Evolutionary conservation across 208 protist species (phyloP).

Genomic region (Trypanosoma mega): DNA sequence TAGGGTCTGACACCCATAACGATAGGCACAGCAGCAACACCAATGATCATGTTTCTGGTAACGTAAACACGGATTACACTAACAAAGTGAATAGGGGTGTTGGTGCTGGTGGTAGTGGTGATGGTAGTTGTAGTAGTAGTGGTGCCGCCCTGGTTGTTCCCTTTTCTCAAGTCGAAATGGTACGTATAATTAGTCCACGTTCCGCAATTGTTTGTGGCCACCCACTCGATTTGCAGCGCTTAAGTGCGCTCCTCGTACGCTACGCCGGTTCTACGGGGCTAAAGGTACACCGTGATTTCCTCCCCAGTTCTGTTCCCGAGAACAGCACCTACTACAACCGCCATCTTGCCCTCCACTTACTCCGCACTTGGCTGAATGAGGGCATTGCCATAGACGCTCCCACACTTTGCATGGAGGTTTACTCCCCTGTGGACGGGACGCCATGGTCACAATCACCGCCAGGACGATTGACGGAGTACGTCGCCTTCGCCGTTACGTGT

Average conservation of each 20-base stretch:
- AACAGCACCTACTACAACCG: constrained; percentile 72
- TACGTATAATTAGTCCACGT: constrained; percentile 65
- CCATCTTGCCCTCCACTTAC: constrained; percentile 45
- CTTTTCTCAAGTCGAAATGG: constrained; percentile 58
- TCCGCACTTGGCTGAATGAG: constrained; percentile 49
- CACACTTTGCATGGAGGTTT: constrained; percentile 48
- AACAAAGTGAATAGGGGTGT: no score
- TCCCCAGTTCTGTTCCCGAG: constrained; percentile 51
- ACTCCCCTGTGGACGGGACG: constrained; percentile 71
- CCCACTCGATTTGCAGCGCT: constrained; percentile 63
- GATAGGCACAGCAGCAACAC: no score
- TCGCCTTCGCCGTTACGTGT: constrained; percentile 61
- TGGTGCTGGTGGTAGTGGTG: no score
- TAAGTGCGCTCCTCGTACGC: constrained; percentile 55
- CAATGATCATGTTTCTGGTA: no score
- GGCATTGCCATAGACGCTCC: constrained; percentile 42
- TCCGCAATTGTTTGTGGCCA: constrained; percentile 73
- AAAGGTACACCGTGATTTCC: constrained; percentile 74
- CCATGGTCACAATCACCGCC: constrained; percentile 24
- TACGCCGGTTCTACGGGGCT: constrained; percentile 60
- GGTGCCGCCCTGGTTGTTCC: constrained; percentile 28
- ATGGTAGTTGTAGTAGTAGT: not conserved
- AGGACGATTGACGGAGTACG: constrained; percentile 32
- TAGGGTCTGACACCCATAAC: not conserved
- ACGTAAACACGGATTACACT: no score